Evolutionary conservation across 2,329 filamentous ascomycete species (phyloP).

Genomic region (Bipolaris bicolor): DNA sequence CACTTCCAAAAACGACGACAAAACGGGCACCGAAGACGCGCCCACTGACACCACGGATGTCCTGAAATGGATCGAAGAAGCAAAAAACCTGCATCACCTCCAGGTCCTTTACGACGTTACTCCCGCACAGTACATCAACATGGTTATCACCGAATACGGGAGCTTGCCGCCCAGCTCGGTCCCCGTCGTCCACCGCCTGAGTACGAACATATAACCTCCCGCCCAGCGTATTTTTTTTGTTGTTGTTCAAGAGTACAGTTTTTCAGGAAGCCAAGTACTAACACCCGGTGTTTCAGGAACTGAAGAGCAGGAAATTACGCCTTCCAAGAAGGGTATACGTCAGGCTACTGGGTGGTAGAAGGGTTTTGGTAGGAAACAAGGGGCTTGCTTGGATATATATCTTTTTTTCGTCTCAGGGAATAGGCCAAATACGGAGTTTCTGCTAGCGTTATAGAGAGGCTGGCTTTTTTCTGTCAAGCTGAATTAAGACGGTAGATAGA

Average conservation of each 20-base stretch:
- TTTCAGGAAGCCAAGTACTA: constrained; percentile 6
- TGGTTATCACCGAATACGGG: constrained; percentile 90
- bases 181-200: constrained; percentile 70
- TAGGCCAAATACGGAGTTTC: not conserved
- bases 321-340: constrained; percentile 15
- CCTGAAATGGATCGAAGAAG: constrained; percentile 46
- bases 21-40: constrained; percentile 24
- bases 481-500: not conserved
- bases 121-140: constrained; percentile 81
- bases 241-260: constrained; percentile 6
- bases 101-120: constrained; percentile 93
- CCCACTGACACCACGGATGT: constrained; percentile 38
- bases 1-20: constrained; percentile 33
- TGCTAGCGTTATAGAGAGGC: not conserved
- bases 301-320: constrained; percentile 17
- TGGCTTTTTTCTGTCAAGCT: too few relatives aligned
- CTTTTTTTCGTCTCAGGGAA: not conserved
- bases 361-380: not conserved
- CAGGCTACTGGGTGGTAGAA: constrained; percentile 16
- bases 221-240: constrained; percentile 21
- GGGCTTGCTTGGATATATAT: not conserved
- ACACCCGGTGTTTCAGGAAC: constrained; percentile 16
- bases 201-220: constrained; percentile 43
- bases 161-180: constrained; percentile 86
- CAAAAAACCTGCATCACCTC: constrained; percentile 61